Conservation (phyloP, 768 basidiomycete species). For the Lenzites betulinus region DNA sequence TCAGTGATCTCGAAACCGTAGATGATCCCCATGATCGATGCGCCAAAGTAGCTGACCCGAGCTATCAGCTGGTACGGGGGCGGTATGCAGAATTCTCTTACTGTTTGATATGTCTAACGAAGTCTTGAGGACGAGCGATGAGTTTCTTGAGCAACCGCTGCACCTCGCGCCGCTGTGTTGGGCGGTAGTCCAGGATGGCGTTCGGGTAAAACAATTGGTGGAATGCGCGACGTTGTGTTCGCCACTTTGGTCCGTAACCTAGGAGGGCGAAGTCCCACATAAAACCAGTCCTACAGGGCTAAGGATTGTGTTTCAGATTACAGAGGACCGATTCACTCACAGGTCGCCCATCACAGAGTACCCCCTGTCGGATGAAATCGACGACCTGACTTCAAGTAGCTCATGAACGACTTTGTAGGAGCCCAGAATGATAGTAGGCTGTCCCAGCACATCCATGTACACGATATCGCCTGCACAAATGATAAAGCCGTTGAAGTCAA, state of each 20-base stretch:
- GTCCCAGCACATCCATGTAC: constrained; percentile 9
- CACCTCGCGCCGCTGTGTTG: constrained; percentile 6
- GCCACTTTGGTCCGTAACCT: constrained; percentile 16
- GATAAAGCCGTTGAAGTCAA: too few species aligned
- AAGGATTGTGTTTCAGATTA: neutral
- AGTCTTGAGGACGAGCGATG: neutral
- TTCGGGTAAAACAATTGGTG: constrained; percentile 18
- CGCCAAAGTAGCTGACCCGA: constrained; percentile 4
- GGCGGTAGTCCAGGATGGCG: constrained; percentile 5
- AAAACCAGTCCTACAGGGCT: neutral
- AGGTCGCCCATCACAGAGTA: constrained; percentile 3
- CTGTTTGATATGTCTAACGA: constrained; percentile 4
- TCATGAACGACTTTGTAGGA: constrained; percentile 5
- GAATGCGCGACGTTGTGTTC: constrained; percentile 17
- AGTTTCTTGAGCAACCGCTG: constrained; percentile 3
- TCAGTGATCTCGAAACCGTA: neutral
- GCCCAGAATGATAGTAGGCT: constrained; percentile 12
- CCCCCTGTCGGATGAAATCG: constrained; percentile 7
- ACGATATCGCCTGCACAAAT: constrained; percentile 19
- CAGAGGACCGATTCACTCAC: too few species aligned
- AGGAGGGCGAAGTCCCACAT: constrained; percentile 4
- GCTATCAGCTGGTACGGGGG: neutral
- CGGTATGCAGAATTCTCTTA: neutral
- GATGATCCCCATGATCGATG: neutral
- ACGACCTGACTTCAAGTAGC: constrained; percentile 4